Conservation (phyloP, 2,329 filamentous ascomycete genomes). For the Xylaria sp. region DNA sequence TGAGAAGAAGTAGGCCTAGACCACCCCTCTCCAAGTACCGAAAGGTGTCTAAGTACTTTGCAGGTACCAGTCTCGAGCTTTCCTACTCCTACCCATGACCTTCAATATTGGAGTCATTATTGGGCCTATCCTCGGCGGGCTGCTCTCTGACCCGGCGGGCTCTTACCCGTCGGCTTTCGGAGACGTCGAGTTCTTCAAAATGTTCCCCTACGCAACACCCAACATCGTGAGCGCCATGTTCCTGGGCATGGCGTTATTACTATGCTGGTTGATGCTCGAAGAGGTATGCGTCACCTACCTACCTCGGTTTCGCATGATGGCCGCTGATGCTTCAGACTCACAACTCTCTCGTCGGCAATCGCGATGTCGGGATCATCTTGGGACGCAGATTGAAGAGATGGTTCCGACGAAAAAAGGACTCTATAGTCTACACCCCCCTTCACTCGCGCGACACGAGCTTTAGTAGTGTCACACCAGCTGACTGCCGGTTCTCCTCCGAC, state of each 20-base stretch:
- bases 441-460: constrained; percentile 40
- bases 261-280: constrained; percentile 57
- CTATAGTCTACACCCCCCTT: constrained; percentile 44
- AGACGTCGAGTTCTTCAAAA: constrained; percentile 50
- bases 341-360: constrained; percentile 49
- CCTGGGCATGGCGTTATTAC: constrained; percentile 49
- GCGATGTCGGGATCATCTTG: constrained; percentile 51
- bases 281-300: constrained; percentile 47
- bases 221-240: constrained; percentile 59
- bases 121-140: constrained; percentile 57
- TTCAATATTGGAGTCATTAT: constrained; percentile 71
- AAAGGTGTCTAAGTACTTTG: constrained; percentile 10
- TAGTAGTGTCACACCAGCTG: constrained; percentile 23
- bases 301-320: neutral
- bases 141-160: constrained; percentile 52
- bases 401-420: constrained; percentile 33
- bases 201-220: constrained; percentile 60
- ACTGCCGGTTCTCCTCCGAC: constrained; percentile 41
- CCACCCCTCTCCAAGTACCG: neutral
- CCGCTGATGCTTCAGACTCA: constrained; percentile 47
- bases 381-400: constrained; percentile 44
- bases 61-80: constrained; percentile 51
- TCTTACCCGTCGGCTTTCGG: constrained; percentile 55
- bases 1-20: constrained; percentile 48
- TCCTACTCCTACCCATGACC: constrained; percentile 64